Percentiles rank a stretch among this genome's conserved stretches.
These are phyloP conservation scores for Scedosporium apiospermum DNA, from an alignment of 2,329 filamentous ascomycete genomes.

Conservation along the genomic window DNA sequence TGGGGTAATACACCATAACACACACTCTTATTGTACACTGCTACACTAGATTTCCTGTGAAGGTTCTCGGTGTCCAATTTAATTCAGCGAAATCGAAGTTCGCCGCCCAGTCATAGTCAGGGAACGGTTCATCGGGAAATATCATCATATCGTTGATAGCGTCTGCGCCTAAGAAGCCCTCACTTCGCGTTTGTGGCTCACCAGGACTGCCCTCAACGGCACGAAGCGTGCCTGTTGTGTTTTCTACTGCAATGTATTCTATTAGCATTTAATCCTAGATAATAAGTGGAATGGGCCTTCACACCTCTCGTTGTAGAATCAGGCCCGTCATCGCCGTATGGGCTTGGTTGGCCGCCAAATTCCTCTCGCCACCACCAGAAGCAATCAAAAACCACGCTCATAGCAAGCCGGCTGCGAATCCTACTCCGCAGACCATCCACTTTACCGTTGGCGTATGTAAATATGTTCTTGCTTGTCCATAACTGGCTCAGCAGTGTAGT, in stretches of 20 bases:
- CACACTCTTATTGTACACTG: not conserved
- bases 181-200: too few relatives aligned
- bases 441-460: not conserved
- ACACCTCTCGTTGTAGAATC: too few relatives aligned
- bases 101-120: constrained; percentile 11
- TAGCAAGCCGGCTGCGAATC: constrained; percentile 41
- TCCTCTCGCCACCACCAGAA: constrained; percentile 47
- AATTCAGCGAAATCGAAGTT: constrained; percentile 10
- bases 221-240: too few relatives aligned
- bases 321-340: constrained; percentile 8
- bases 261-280: too few relatives aligned
- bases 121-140: constrained; percentile 9
- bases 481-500: not conserved
- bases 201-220: too few relatives aligned
- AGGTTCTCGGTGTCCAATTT: not conserved
- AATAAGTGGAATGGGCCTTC: too few relatives aligned
- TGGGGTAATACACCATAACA: too few relatives aligned
- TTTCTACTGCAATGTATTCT: too few relatives aligned
- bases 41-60: not conserved
- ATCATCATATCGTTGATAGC: not conserved
- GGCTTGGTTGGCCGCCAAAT: constrained; percentile 16
- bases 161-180: too few relatives aligned
- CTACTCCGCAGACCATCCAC: constrained; percentile 14
- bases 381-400: constrained; percentile 44
- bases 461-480: not conserved